These are phyloP conservation scores for Emiliania huxleyi DNA, from an alignment of 78 protist species.

Conservation along the genomic window DNA sequence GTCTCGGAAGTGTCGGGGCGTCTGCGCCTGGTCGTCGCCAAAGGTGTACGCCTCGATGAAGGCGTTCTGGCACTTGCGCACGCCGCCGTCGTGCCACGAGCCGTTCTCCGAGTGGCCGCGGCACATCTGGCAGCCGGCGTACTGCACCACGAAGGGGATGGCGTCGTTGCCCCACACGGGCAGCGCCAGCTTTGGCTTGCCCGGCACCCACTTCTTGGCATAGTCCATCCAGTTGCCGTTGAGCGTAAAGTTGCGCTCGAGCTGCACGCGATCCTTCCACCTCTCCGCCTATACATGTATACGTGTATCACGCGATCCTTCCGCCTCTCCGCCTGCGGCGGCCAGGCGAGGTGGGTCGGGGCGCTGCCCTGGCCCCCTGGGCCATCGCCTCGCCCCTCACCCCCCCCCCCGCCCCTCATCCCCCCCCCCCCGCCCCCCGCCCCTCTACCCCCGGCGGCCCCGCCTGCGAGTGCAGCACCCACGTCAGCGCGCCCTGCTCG, in stretches of 20 bases:
- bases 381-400: no score
- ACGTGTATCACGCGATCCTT: no score
- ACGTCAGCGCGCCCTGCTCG: conserved; percentile 15
- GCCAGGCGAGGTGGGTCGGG: no score
- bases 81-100: conserved; percentile 19
- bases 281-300: no score
- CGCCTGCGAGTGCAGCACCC: not conserved
- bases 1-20: no score
- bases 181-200: not conserved
- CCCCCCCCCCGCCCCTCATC: no score
- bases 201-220: not conserved
- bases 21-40: conserved; percentile 2
- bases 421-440: no score
- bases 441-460: no score
- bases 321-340: no score
- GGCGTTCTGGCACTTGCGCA: not conserved
- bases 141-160: conserved; percentile 1
- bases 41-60: conserved; percentile 17
- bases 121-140: conserved; percentile 26
- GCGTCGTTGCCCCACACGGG: conserved; percentile 2
- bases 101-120: conserved; percentile 22
- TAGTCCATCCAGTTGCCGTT: conserved; percentile 23
- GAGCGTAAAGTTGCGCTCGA: conserved; percentile 10
- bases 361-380: no score
- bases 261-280: conserved; percentile 4